Evolutionary conservation across 177 flowering plant species (phyloP), one percentile per base, ranked within the genome.

Genomic region (Vitis hybrid): DNA sequence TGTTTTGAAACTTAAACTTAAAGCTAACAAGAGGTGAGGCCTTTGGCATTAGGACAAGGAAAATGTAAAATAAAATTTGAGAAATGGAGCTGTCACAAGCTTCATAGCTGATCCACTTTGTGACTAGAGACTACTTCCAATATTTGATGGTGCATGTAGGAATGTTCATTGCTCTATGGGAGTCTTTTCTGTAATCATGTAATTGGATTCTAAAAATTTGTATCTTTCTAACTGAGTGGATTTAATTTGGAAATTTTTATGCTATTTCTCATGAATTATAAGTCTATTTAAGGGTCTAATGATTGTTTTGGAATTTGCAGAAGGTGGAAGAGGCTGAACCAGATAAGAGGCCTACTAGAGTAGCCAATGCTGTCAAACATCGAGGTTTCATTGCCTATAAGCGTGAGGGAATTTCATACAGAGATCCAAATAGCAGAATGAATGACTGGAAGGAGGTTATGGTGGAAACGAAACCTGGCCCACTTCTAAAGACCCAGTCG

Each of bases 371-470:
- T 59, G 81, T 85, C 66, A 96, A 96, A 77, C 87, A 92, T 77
- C 78, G 99, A 14, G 99, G 99, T 56, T 96, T 96, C 66, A 70
- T 92, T 76, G 82, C 88, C 56, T 96, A 96, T 78, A 97, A 90
- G 76, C 95, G 99, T 11, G 91, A 94, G 69, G 85, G 96, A 51
- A 75, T 96, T 66, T 82, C 90, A 29, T 96, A 94, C 72, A 85
- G 98, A 65, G 97, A 96, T 72, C 98, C 99, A 60, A 80, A 69
- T 75, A 82, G 71, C 59, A 83, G 99, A 61, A 81, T 94, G 77
- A 82, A 81, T 68, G 99, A 94, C 70, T 96, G 95, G 95, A 78
- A 90, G 57, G 98, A 96, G 79, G 99, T 96, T 52, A 90, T 85
- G 92, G 89, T 81, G 76, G 87, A 86, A 67, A 18, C 89, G 56